Evolutionary conservation across 208 protist genomes (phyloP).

Genomic region (Tritrichomonas musculus): DNA sequence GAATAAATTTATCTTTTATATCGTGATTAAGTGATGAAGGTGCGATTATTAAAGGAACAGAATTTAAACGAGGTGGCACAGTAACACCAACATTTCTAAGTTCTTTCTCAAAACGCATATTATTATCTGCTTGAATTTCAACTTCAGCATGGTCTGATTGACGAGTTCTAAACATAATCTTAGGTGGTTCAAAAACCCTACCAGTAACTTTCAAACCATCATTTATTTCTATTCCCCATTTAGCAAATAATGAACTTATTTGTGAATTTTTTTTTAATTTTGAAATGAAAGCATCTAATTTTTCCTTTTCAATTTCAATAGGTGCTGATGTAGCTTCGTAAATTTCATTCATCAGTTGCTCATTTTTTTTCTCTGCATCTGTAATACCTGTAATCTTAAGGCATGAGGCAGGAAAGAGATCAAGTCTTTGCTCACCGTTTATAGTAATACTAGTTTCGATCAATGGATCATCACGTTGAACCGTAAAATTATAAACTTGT

Average conservation of each 20-base stretch:
- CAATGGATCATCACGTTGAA: neutral
- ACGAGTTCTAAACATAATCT: neutral
- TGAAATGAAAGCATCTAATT: neutral
- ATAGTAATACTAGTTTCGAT: no score
- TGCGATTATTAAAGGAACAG: no score
- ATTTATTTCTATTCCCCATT: neutral
- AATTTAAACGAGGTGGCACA: neutral
- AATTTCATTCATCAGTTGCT: neutral
- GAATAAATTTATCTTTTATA: no score
- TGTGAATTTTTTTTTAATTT: neutral
- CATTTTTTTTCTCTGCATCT: neutral
- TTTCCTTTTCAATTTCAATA: no score
- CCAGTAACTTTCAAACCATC: neutral
- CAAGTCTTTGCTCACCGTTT: neutral
- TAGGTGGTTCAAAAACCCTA: neutral
- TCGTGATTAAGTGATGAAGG: no score
- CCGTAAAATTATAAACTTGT: neutral
- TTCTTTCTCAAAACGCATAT: neutral
- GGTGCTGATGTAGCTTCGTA: neutral
- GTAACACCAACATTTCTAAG: neutral
- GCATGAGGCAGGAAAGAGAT: neutral
- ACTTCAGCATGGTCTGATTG: no score
- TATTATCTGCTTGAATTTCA: neutral
- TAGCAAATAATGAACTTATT: neutral
- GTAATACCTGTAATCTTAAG: neutral